phyloP scores from a whole-genome alignment of 2,329 filamentous ascomycete genomes.

The Botrytis cinerea region DNA sequence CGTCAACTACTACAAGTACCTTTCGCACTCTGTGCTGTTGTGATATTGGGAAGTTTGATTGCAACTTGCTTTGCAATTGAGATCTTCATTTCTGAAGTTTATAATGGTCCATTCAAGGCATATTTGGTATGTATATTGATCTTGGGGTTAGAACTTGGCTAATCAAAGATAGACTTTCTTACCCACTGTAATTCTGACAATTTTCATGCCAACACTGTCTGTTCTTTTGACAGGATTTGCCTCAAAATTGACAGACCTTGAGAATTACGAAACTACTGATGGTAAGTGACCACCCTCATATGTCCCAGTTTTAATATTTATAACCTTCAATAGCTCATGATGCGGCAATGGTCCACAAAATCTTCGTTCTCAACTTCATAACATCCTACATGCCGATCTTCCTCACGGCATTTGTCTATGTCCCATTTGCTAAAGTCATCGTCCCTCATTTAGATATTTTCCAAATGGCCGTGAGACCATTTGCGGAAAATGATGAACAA shows the following conservation, averaged over 20 bases:
- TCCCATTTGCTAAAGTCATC: constrained; percentile 83
- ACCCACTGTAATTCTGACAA: constrained; percentile 84
- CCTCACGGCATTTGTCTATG: constrained; percentile 90
- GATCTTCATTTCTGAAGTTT: constrained; percentile 93
- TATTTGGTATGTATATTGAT: constrained; percentile 63
- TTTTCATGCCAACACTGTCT: constrained; percentile 76
- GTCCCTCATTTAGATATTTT: constrained; percentile 87
- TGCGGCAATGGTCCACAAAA: constrained; percentile 83
- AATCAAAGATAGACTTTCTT: constrained; percentile 67
- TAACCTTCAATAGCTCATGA: constrained; percentile 62
- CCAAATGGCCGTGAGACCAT: constrained; percentile 69
- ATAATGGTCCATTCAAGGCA: constrained; percentile 82
- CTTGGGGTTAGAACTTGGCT: constrained; percentile 19
- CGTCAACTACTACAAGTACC: constrained; percentile 67
- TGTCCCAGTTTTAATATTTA: constrained; percentile 26
- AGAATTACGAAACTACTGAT: constrained; percentile 91
- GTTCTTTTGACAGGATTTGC: constrained; percentile 75
- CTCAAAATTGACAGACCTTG: constrained; percentile 73
- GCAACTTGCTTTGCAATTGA: constrained; percentile 87
- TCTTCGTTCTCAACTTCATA: constrained; percentile 95
- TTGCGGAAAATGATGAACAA: constrained; percentile 75
- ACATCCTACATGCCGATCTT: constrained; percentile 92
- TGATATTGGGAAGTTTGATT: constrained; percentile 78
- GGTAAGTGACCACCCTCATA: constrained; percentile 43
- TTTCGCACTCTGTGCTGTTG: constrained; percentile 73